A percentile compares a stretch with the other conserved stretches of the same genome.
These are phyloP conservation scores for Fusarium globosum DNA, from an alignment of 2,329 filamentous ascomycete species.

Conservation along the genomic window DNA sequence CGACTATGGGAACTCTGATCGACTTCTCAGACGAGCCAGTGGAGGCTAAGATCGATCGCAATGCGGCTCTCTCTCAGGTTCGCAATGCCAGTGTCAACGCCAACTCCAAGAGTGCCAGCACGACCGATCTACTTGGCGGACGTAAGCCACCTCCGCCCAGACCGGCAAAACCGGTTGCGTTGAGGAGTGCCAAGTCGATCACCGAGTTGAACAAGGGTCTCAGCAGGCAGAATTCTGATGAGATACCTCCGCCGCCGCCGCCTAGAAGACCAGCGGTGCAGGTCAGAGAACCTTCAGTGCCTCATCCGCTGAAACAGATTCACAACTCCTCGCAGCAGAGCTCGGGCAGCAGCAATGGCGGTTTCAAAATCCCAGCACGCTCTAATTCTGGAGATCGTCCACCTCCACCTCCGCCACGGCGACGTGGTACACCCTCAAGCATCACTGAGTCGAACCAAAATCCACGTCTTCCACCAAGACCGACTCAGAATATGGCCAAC, in stretches of 20 bases:
- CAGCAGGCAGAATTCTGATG: constrained; percentile 29
- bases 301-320: constrained; percentile 56
- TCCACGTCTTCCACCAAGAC: constrained; percentile 49
- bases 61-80: constrained; percentile 47
- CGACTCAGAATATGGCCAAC: constrained; percentile 49
- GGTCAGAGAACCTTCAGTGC: constrained; percentile 31
- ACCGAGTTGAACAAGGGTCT: constrained; percentile 41
- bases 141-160: constrained; percentile 62
- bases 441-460: constrained; percentile 28
- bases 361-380: constrained; percentile 28
- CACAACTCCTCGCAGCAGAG: constrained; percentile 54
- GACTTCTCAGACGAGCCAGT: constrained; percentile 68
- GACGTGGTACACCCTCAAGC: constrained; percentile 55
- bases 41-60: constrained; percentile 50
- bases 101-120: constrained; percentile 39
- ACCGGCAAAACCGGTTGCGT: constrained; percentile 67
- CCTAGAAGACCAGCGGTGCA: constrained; percentile 48
- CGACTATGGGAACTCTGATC: constrained; percentile 68
- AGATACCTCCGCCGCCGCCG: constrained; percentile 49
- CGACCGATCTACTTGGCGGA: constrained; percentile 47
- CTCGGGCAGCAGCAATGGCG: constrained; percentile 32
- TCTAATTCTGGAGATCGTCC: constrained; percentile 44
- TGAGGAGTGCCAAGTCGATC: constrained; percentile 59
- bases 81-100: constrained; percentile 36
- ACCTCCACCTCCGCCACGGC: constrained; percentile 61